Evolutionary conservation across 2,329 filamentous ascomycete genomes (phyloP).

Genomic region (Hypoxylon sp.): DNA sequence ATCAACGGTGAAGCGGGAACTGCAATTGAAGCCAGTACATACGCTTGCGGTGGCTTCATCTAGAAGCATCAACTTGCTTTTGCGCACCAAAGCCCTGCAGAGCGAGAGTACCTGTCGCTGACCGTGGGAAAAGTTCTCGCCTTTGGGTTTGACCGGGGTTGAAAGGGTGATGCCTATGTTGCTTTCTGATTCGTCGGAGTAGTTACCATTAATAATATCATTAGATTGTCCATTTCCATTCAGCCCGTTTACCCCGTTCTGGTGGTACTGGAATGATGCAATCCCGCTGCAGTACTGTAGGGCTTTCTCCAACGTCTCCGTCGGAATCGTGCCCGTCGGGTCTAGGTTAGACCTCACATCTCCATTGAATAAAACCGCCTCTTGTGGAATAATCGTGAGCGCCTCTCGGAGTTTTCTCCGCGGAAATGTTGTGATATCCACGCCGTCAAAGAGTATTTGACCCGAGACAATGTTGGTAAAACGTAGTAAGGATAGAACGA

Average conservation of each 20-base stretch:
- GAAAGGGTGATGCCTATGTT: slow-evolving; percentile 58
- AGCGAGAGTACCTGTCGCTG: slow-evolving; percentile 72
- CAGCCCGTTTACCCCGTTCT: slow-evolving; percentile 35
- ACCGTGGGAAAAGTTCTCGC: slow-evolving; percentile 70
- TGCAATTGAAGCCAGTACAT: slow-evolving; percentile 6
- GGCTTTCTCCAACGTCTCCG: slow-evolving; percentile 69
- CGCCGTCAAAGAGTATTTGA: slow-evolving; percentile 68
- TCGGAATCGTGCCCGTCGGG: slow-evolving; percentile 70
- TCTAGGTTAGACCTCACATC: slow-evolving; percentile 72
- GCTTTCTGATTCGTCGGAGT: slow-evolving; percentile 29
- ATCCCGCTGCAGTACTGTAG: slow-evolving; percentile 74
- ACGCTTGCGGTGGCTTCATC: slow-evolving; percentile 71
- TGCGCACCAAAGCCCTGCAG: slow-evolving; percentile 68
- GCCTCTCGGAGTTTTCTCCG: slow-evolving; percentile 66
- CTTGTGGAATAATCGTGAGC: slow-evolving; percentile 72
- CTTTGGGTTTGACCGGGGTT: slow-evolving; percentile 66
- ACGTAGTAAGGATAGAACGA: slow-evolving; percentile 68
- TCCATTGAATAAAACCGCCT: slow-evolving; percentile 70
- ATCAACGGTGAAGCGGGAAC: background rate
- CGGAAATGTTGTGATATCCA: slow-evolving; percentile 68
- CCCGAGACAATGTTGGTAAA: slow-evolving; percentile 68
- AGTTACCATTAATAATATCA: slow-evolving; percentile 38
- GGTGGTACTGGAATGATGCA: slow-evolving; percentile 58
- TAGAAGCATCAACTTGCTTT: slow-evolving; percentile 69
- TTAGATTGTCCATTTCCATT: slow-evolving; percentile 48